A percentile compares a stretch with the other conserved stretches of the same genome.
Evolutionary conservation across 2,329 filamentous ascomycete species (phyloP).

Genomic region (Fusarium begoniae): DNA sequence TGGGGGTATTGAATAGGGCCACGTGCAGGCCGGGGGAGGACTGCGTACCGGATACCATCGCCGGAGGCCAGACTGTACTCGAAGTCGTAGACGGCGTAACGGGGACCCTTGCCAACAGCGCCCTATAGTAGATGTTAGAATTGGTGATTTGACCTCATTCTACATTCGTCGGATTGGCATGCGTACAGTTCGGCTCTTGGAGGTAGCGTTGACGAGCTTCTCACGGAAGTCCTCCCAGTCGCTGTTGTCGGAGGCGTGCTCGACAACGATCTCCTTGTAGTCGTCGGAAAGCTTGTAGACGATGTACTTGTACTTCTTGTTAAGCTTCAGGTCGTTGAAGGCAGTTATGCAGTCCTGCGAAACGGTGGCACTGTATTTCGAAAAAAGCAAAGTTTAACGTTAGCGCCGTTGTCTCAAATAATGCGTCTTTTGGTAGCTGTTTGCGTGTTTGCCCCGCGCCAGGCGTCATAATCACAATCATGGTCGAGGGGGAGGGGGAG

Average conservation of each 20-base stretch:
- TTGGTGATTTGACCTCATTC: neutral
- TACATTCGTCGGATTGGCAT: neutral
- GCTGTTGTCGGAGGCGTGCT: slow-evolving; percentile 72
- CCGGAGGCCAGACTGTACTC: slow-evolving; percentile 77
- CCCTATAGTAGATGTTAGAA: slow-evolving; percentile 55
- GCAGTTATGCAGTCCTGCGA: slow-evolving; percentile 73
- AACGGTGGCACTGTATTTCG: slow-evolving; percentile 70
- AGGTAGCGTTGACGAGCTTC: slow-evolving; percentile 77
- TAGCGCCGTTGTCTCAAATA: slow-evolving; percentile 38
- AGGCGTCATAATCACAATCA: slow-evolving; percentile 28
- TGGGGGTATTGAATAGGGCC: neutral
- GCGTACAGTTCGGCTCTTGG: slow-evolving; percentile 74
- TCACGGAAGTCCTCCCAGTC: slow-evolving; percentile 80
- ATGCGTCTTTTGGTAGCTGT: slow-evolving; percentile 1
- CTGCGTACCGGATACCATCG: slow-evolving; percentile 73
- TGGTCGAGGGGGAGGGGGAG: slow-evolving; percentile 27
- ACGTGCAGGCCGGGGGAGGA: slow-evolving; percentile 1
- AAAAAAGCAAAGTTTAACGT: slow-evolving; percentile 27
- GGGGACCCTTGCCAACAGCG: slow-evolving; percentile 71
- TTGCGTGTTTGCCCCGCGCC: slow-evolving; percentile 37
- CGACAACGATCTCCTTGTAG: slow-evolving; percentile 83
- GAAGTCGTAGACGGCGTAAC: slow-evolving; percentile 88
- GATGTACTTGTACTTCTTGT: slow-evolving; percentile 85
- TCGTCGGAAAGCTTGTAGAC: slow-evolving; percentile 88
- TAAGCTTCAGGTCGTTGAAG: slow-evolving; percentile 86